Conservation (phyloP, 352 stramenopile genomes). For the Phytopythium delawarense region DNA sequence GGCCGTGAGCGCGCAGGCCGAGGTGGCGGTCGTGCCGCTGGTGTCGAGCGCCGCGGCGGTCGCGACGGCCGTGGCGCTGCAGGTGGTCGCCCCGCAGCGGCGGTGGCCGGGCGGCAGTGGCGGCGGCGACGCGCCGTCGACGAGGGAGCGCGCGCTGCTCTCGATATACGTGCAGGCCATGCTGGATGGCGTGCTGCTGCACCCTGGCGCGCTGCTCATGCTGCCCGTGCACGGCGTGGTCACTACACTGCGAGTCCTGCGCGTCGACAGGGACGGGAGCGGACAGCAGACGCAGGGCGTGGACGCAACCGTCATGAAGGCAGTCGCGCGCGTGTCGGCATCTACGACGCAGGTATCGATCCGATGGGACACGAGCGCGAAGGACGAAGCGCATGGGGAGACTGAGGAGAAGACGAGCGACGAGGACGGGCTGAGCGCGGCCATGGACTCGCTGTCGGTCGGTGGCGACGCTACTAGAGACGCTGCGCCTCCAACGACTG, state of each 20-base stretch:
- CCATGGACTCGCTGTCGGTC: background rate
- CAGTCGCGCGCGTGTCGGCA: conserved; percentile 20
- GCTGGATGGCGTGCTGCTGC: conserved; percentile 61
- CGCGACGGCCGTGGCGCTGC: conserved; percentile 29
- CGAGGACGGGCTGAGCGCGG: background rate
- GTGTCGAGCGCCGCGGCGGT: conserved; percentile 4
- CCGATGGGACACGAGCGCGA: conserved; percentile 9
- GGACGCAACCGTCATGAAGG: background rate
- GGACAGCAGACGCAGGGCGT: background rate
- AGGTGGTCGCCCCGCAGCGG: conserved; percentile 26
- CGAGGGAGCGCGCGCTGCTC: conserved; percentile 54
- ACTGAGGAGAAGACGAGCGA: background rate
- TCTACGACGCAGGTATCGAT: conserved; percentile 26
- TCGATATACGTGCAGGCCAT: conserved; percentile 53
- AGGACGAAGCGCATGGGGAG: background rate
- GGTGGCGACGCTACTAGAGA: background rate
- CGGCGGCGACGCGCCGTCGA: conserved; percentile 21
- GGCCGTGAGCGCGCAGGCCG: conserved; percentile 20
- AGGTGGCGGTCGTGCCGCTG: conserved; percentile 22
- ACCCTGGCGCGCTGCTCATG: conserved; percentile 43
- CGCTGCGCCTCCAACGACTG: background rate
- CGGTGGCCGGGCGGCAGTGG: conserved; percentile 2
- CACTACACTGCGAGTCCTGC: conserved; percentile 45
- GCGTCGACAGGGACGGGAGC: conserved; percentile 13
- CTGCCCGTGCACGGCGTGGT: conserved; percentile 55